Base-by-base conservation (phyloP, 139 green algal genomes). In the Tetradesmus obliquus region DNA sequence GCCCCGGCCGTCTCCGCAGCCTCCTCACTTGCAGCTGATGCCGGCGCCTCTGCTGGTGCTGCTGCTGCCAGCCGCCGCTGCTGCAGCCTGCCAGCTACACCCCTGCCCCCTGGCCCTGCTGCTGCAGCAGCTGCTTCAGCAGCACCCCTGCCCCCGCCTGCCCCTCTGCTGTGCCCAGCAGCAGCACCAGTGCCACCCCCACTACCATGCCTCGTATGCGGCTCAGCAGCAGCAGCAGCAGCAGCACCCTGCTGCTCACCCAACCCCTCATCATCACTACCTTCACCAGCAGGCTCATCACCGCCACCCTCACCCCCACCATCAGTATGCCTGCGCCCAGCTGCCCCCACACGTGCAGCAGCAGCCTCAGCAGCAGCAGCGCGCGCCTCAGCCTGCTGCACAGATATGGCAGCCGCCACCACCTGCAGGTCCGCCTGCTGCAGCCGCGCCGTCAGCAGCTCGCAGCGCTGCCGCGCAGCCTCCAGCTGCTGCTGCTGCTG, bases 401-500 rank as follows among this genome's bases (percentile, higher is more conserved):
- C 66, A n/a, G 66, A 76, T 76, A 76, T 76, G 15, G n/a, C 66
- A 76, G 66, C 66, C 15, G 66, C 66, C 66, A 76, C 66, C 66
- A 76, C 66, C 66, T 76, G 66, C 66, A 76, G 17, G 4, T 87
- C 74, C 3, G 55, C 55, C 82, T 87, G 60, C 54, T 87, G 54
- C 82, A 87, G 55, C 19, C 74, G 55, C 60, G 5, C 55, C 5
- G 54, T 72, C 54, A 87, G 82, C 54, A 74, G 54, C 55, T 87
- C 62, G 6, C 60, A 53, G 55, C 24, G 54, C 82, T 87, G 60
- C 20, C 62, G 60, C 12, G 71, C 12, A 19, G 24, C 60, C 22
- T 79, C 84, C 32, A 58, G 20, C 51, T 88, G 54, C 82, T 87
- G 66, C 66, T 76, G 66, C 66, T 76, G 66, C 66, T 24, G 66